These are phyloP conservation scores for Danielia oregonensis DNA, from an alignment of 805 yeast species.

Conservation along the genomic window DNA sequence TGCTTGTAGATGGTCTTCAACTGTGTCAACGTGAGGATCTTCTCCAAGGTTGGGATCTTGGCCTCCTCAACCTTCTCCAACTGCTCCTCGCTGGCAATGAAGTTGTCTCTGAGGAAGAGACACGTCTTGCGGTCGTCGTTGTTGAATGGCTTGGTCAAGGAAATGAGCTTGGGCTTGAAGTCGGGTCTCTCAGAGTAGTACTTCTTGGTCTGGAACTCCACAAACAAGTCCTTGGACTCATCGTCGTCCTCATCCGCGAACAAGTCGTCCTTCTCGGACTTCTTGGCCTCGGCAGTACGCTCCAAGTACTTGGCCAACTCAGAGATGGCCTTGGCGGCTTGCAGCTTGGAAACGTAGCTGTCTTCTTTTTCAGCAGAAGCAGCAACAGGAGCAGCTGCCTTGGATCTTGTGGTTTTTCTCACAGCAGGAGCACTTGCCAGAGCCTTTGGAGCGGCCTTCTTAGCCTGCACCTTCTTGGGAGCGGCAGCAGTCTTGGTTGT, in stretches of 20 bases:
- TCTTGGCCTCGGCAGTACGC: conserved; percentile 25
- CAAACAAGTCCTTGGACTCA: conserved; percentile 49
- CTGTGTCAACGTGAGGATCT: conserved; percentile 67
- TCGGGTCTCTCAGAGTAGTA: conserved; percentile 57
- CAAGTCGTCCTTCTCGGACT: conserved; percentile 42
- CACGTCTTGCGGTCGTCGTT: conserved; percentile 50
- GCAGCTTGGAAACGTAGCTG: conserved; percentile 13
- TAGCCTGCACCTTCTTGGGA: conserved; percentile 15
- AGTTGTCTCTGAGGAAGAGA: conserved; percentile 63
- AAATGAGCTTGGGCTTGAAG: conserved; percentile 52
- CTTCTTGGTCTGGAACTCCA: conserved; percentile 64
- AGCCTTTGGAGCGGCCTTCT: conserved; percentile 2
- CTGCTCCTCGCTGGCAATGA: conserved; percentile 41
- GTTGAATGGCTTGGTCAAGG: conserved; percentile 46
- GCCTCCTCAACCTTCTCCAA: conserved; percentile 46
- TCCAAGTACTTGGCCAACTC: conserved; percentile 64
- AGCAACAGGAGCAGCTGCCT: conserved; percentile 5
- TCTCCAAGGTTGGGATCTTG: conserved; percentile 42
- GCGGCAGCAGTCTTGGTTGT: conserved; percentile 17
- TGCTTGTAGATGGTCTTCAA: conserved; percentile 82
- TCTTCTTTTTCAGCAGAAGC: conserved; percentile 17
- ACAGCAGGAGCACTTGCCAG: conserved; percentile 1
- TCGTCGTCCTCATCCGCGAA: conserved; percentile 48
- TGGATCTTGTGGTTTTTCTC: conserved; percentile 7
- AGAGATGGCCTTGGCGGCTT: conserved; percentile 46